phyloP scores from a whole-genome alignment of 345 rosid genomes.

The Populus ilicifolia region DNA sequence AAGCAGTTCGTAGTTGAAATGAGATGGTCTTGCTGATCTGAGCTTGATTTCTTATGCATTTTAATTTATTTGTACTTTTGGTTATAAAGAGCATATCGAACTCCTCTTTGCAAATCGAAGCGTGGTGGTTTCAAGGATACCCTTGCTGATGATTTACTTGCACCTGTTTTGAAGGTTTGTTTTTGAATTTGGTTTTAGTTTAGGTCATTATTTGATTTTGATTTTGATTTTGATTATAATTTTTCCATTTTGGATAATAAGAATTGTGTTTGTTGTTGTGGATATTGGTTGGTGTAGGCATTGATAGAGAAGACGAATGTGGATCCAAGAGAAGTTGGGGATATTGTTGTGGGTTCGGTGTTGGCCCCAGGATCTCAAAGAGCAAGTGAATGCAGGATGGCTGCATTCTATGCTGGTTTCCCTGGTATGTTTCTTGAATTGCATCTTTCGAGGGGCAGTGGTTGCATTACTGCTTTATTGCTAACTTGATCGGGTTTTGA shows the following conservation, averaged over 20 bases:
- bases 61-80: background rate
- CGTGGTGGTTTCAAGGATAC: constrained; percentile 95
- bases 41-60: background rate
- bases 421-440: constrained; percentile 47
- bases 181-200: background rate
- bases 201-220: too few species aligned
- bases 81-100: constrained; percentile 63
- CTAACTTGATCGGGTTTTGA: background rate
- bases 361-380: constrained; percentile 86
- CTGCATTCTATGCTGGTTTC: constrained; percentile 94
- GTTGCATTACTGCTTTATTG: background rate
- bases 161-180: constrained; percentile 43
- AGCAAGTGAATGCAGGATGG: constrained; percentile 97
- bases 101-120: constrained; percentile 75
- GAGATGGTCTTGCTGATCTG: background rate
- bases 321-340: constrained; percentile 89
- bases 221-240: background rate
- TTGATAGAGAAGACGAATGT: constrained; percentile 72
- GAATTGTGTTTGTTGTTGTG: background rate
- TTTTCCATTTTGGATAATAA: background rate
- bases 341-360: constrained; percentile 92
- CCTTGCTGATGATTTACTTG: constrained; percentile 78
- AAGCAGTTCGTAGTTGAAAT: constrained; percentile 20
- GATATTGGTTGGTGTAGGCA: constrained; percentile 47
- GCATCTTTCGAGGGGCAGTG: background rate